phyloP scores from a whole-genome alignment of 129 eudicot species.

The Logfia minima region DNA sequence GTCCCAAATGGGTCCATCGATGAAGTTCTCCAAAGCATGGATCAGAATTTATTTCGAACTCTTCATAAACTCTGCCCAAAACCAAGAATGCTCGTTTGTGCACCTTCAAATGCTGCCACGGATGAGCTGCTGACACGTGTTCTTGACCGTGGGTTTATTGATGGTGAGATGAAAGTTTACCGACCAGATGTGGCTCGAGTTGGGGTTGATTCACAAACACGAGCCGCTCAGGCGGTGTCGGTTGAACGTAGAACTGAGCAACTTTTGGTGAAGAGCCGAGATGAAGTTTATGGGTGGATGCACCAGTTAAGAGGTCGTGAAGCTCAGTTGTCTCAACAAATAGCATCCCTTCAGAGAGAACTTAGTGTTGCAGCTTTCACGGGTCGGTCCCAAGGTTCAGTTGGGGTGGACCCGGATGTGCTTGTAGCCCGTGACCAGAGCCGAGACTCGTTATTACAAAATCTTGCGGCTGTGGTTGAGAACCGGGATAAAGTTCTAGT shows the following conservation, averaged over 20 bases:
- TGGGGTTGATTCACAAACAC: conserved; percentile 96
- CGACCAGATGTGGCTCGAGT: conserved; percentile 98
- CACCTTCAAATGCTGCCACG: conserved; percentile 98
- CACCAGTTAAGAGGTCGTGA: conserved; percentile 79
- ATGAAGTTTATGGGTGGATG: conserved; percentile 83
- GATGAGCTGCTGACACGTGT: conserved; percentile 95
- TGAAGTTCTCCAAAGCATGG: conserved; percentile 96
- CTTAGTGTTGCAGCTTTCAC: conserved; percentile 69
- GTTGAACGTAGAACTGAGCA: conserved; percentile 95
- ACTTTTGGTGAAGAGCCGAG: conserved; percentile 73
- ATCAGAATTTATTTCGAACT: conserved; percentile 86
- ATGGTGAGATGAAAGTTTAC: conserved; percentile 97
- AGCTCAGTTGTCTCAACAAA: conserved; percentile 79
- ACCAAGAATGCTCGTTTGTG: conserved; percentile 98
- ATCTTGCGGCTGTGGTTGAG: conserved; percentile 95
- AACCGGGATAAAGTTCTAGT: conserved; percentile 81
- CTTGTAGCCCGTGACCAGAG: conserved; percentile 93
- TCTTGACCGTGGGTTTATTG: conserved; percentile 95
- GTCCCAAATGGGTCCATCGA: conserved; percentile 81
- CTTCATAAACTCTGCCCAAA: conserved; percentile 96
- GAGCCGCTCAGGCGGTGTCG: conserved; percentile 98
- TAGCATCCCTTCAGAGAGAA: conserved; percentile 70
- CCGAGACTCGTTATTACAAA: conserved; percentile 77
- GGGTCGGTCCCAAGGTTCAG: conserved; percentile 93
- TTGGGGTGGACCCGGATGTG: conserved; percentile 96